Conservation (phyloP, 2,329 filamentous ascomycete species). For the Scopulariopsis brevicaulis region DNA sequence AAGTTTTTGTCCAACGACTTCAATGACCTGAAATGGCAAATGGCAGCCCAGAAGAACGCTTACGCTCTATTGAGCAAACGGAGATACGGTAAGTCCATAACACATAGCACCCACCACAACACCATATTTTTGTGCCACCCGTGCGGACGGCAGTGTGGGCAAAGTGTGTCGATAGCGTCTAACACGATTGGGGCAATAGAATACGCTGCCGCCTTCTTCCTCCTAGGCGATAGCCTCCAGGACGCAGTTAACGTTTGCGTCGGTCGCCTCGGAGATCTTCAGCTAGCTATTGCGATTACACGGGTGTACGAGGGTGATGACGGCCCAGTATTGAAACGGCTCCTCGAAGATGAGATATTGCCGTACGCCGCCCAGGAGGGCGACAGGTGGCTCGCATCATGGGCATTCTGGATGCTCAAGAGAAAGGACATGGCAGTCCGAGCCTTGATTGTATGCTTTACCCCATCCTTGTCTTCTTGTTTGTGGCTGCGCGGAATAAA, state of each 20-base stretch:
- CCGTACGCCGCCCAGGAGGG: constrained; percentile 67
- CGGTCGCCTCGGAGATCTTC: constrained; percentile 77
- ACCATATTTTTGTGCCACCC: no score
- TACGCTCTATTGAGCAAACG: constrained; percentile 89
- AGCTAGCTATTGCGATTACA: constrained; percentile 79
- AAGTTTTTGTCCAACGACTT: constrained; percentile 86
- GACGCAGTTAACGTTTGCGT: constrained; percentile 81
- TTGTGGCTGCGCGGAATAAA: neutral
- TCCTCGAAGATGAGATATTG: constrained; percentile 73
- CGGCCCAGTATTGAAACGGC: constrained; percentile 57
- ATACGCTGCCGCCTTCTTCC: constrained; percentile 92
- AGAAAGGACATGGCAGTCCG: constrained; percentile 75
- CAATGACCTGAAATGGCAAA: constrained; percentile 74
- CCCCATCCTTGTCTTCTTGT: neutral
- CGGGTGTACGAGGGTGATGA: constrained; percentile 82
- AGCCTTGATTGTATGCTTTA: constrained; percentile 57
- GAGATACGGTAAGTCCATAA: constrained; percentile 54
- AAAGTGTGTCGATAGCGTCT: neutral
- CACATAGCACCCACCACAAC: neutral
- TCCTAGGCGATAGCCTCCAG: constrained; percentile 73
- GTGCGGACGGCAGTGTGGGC: neutral
- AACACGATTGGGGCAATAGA: constrained; percentile 32
- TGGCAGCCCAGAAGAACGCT: constrained; percentile 86
- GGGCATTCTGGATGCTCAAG: constrained; percentile 88
- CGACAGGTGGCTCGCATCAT: constrained; percentile 88